Evolutionary conservation across 108 stramenopile species (phyloP).

Genomic region (Pseudonitzschia multiseries): DNA sequence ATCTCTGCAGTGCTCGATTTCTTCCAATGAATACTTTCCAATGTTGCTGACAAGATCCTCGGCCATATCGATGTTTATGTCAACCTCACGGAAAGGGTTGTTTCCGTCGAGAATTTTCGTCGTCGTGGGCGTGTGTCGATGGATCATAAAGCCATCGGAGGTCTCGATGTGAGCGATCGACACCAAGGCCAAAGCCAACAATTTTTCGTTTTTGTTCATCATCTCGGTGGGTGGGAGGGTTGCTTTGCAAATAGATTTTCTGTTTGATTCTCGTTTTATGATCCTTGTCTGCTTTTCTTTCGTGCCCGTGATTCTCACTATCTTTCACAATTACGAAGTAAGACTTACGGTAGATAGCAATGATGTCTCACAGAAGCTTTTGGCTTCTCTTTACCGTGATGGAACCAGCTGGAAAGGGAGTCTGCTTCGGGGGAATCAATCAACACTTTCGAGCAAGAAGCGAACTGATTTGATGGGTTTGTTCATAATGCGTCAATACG

Average conservation of each 20-base stretch:
- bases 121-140: background rate
- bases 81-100: constrained; percentile 11
- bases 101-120: background rate
- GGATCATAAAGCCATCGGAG: background rate
- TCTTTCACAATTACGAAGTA: too few species aligned
- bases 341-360: too few species aligned
- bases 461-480: background rate
- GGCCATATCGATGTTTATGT: constrained; percentile 6
- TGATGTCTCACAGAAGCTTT: background rate
- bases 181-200: constrained; percentile 1
- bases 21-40: constrained; percentile 30
- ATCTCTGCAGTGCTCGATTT: constrained; percentile 20
- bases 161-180: background rate
- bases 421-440: background rate
- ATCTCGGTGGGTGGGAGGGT: background rate
- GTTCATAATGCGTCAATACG: too few species aligned
- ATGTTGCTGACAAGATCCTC: constrained; percentile 29
- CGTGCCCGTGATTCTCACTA: too few species aligned
- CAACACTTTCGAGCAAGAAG: background rate
- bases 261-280: background rate
- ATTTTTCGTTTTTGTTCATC: background rate
- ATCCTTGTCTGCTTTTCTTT: too few species aligned
- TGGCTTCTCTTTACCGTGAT: background rate
- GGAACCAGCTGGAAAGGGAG: background rate
- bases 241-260: background rate